Base-by-base conservation (phyloP, 192 early-diverging fungal genomes). In the Chytriomyces confervae region DNA sequence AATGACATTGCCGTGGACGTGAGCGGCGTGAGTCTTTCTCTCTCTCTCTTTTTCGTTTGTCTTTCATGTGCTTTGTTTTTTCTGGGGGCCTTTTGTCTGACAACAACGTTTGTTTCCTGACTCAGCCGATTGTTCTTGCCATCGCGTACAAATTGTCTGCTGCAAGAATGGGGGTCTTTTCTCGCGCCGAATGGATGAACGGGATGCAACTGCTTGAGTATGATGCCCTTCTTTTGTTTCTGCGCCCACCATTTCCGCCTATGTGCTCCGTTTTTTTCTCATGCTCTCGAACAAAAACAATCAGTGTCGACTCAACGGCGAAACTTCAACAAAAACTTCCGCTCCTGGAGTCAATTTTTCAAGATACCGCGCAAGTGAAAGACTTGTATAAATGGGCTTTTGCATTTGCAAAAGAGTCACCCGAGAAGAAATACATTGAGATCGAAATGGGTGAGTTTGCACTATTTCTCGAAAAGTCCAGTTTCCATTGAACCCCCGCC, bases 351-450 rank as follows among this genome's bases (percentile, higher is more conserved):
- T 18, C 10, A 10, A 20, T 79, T 10, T 66, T 63, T 51, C 8
- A 13, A 43, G 49, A 72, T n/a, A 23, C 62, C 7, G 69, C n/a
- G 23, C n/a, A 69, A 62, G 7, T 62, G 61, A 69, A 71, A 62
- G 68, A 69, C 29, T 45, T 79, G 60, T 79, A 79, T 49, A 72
- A 72, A 49, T 79, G 77, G 77, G 77, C 69, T 43, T 79, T 79
- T 64, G 13, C 23, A 6, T 79, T 79, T 79, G 67, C 71, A 36
- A 70, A 72, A 48, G 77, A 79, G 48, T n/a, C 11, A 6, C 8
- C 20, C 16, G 76, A 60, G 20, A n/a, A 64, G 36, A 70, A 71
- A 43, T 79, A 79, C 49, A 72, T 79, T 50, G 46, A 27, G 20
- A 61, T 79, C 23, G 77, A 79, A 7, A 63, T 76, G 9, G 47